phyloP scores from a whole-genome alignment of 306 rosid genomes.

The Heteromeles arbutifolia region DNA sequence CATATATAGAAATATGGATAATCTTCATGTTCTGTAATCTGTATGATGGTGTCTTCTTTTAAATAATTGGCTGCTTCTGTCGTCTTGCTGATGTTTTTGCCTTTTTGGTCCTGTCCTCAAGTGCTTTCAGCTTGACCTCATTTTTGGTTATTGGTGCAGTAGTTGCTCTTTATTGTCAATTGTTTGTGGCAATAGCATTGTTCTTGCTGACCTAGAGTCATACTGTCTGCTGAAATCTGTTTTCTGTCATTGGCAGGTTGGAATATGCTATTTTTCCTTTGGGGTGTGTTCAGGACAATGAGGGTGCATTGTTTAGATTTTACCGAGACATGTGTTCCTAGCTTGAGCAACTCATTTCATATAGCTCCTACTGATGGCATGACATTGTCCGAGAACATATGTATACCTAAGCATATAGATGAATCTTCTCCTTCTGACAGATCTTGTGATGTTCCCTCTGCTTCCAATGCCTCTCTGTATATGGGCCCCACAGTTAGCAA shows the following conservation, averaged over 20 bases:
- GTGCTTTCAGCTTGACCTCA: background rate
- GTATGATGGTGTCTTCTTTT: background rate
- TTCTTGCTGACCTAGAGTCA: background rate
- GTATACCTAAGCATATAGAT: slow-evolving; percentile 36
- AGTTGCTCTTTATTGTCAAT: background rate
- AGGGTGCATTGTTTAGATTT: slow-evolving; percentile 49
- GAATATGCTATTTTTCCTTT: slow-evolving; percentile 82
- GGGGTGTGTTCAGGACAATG: slow-evolving; percentile 85
- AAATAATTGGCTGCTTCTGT: background rate
- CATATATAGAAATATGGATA: background rate
- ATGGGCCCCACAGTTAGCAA: slow-evolving; percentile 15
- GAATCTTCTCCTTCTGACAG: slow-evolving; percentile 29
- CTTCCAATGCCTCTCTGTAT: slow-evolving; percentile 34
- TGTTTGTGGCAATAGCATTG: background rate
- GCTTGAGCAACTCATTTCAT: slow-evolving; percentile 34
- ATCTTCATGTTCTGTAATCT: background rate
- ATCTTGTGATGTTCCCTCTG: slow-evolving; percentile 25
- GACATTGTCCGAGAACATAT: slow-evolving; percentile 46
- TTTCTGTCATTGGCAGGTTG: slow-evolving; percentile 58
- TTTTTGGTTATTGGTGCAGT: background rate
- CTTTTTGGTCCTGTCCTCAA: background rate
- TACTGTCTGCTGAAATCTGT: slow-evolving; percentile 4
- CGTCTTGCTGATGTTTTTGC: background rate
- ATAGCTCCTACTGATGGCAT: slow-evolving; percentile 39
- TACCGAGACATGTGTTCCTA: slow-evolving; percentile 30